These are phyloP conservation scores for Arachnopeziza araneosa DNA, from an alignment of 2,329 filamentous ascomycete genomes.

Conservation along the genomic window DNA sequence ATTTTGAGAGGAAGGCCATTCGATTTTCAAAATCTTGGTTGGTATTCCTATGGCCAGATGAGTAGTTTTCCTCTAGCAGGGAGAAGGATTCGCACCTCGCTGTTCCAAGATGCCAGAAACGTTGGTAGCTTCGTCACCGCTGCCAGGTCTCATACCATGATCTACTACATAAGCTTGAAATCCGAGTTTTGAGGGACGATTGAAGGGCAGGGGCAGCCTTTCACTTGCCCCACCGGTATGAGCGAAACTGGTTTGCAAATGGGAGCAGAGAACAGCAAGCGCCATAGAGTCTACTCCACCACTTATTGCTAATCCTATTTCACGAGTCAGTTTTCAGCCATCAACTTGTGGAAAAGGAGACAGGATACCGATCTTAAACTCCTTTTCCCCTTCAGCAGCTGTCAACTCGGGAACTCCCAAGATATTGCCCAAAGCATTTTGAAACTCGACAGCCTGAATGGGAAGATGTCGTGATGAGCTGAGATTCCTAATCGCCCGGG, in stretches of 20 bases:
- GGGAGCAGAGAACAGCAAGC: slow-evolving; percentile 66
- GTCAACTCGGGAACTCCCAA: background rate
- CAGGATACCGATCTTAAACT: slow-evolving; percentile 7
- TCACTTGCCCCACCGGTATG: background rate
- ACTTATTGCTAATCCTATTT: slow-evolving; percentile 70
- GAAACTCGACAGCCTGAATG: slow-evolving; percentile 16
- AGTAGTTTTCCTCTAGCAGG: background rate
- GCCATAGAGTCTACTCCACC: slow-evolving; percentile 99
- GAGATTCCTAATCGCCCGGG: background rate
- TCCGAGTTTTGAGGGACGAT: slow-evolving; percentile 33
- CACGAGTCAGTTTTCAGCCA: background rate
- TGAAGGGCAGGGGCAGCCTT: slow-evolving; percentile 22
- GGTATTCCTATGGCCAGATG: slow-evolving; percentile 21
- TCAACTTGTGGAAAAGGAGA: background rate
- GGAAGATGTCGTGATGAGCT: slow-evolving; percentile 1
- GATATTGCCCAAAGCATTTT: slow-evolving; percentile 12
- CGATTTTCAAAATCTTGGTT: slow-evolving; percentile 32
- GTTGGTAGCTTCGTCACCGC: slow-evolving; percentile 43
- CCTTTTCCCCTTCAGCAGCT: background rate
- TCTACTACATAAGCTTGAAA: slow-evolving; percentile 50
- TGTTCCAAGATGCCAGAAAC: slow-evolving; percentile 35
- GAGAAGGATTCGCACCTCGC: slow-evolving; percentile 16
- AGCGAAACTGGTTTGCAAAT: slow-evolving; percentile 26
- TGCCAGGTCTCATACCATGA: slow-evolving; percentile 50
- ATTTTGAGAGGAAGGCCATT: slow-evolving; percentile 44